Conservation (phyloP, 2,329 filamentous ascomycete species). For the Diaporthe capsici region DNA sequence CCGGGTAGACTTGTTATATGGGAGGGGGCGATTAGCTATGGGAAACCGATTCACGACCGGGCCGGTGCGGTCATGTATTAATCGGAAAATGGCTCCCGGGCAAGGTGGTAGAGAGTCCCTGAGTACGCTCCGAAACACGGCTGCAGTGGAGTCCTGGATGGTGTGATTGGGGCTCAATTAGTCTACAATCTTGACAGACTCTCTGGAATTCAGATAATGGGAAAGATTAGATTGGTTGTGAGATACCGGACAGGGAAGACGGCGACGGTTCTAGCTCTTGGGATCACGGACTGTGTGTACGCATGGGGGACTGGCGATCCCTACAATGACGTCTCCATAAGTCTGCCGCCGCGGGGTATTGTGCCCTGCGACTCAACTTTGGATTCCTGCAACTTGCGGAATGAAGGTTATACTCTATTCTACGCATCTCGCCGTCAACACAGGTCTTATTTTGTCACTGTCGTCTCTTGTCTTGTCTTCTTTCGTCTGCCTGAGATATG, state of each 20-base stretch:
- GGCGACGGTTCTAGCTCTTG: neutral
- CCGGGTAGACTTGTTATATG: neutral
- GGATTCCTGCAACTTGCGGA: neutral
- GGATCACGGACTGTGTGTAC: neutral
- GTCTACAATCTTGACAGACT: neutral
- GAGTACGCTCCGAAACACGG: slow-evolving; percentile 30
- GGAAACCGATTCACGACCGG: slow-evolving; percentile 35
- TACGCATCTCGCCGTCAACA: neutral
- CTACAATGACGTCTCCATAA: slow-evolving; percentile 29
- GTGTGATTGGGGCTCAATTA: slow-evolving; percentile 21
- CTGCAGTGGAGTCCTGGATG: slow-evolving; percentile 7
- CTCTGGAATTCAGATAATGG: neutral
- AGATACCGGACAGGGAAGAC: neutral
- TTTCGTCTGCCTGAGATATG: no score
- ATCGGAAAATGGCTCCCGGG: slow-evolving; percentile 29
- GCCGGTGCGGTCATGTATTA: slow-evolving; percentile 39
- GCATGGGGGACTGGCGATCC: neutral
- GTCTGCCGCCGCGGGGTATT: slow-evolving; percentile 25
- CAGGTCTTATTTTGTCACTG: no score
- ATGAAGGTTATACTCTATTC: neutral
- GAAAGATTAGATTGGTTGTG: neutral
- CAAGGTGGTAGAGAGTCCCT: neutral
- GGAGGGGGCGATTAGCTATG: slow-evolving; percentile 27
- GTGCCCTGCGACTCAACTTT: no score
- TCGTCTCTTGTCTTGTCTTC: neutral